A percentile compares a stretch with the other conserved stretches of the same genome.
phyloP scores from a whole-genome alignment of 1,284 basidiomycete species.

The Sporisorium sorghi region DNA sequence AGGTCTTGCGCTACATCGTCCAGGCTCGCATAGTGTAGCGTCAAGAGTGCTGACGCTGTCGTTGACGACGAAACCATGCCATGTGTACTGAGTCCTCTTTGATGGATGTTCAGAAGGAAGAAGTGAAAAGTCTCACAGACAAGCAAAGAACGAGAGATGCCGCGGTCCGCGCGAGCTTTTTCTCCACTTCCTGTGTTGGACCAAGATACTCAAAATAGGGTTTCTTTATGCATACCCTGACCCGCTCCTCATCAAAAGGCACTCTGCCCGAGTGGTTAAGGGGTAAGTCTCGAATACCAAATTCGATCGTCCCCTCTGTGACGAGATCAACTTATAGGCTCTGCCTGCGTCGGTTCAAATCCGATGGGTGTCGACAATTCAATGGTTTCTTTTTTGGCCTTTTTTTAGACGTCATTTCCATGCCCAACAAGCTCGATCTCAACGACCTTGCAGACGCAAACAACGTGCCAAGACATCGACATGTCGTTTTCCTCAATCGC shows the following conservation, averaged over 20 bases:
- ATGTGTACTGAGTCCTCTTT: neutral
- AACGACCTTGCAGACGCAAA: neutral
- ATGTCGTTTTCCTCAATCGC: neutral
- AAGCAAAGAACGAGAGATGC: neutral
- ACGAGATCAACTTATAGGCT: constrained; percentile 42
- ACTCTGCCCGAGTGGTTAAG: constrained; percentile 53
- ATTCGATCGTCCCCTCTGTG: constrained; percentile 26
- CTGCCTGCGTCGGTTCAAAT: constrained; percentile 52
- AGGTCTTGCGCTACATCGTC: constrained; percentile 46
- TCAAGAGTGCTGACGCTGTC: constrained; percentile 16
- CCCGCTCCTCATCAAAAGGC: constrained; percentile 5
- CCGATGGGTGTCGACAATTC: constrained; percentile 41
- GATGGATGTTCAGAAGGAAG: neutral
- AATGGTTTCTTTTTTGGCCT: constrained; percentile 7
- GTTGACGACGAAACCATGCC: constrained; percentile 13
- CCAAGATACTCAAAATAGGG: too few species aligned
- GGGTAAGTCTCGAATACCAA: constrained; percentile 42
- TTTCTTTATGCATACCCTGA: neutral
- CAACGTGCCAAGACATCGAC: neutral
- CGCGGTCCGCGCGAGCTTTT: constrained; percentile 4
- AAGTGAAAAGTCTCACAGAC: neutral
- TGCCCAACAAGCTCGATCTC: neutral
- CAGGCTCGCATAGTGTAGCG: constrained; percentile 20
- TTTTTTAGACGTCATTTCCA: constrained; percentile 1
- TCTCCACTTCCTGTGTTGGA: neutral